These are phyloP conservation scores for Barnettozyma siamensis DNA, from an alignment of 805 yeast genomes.

Conservation along the genomic window DNA sequence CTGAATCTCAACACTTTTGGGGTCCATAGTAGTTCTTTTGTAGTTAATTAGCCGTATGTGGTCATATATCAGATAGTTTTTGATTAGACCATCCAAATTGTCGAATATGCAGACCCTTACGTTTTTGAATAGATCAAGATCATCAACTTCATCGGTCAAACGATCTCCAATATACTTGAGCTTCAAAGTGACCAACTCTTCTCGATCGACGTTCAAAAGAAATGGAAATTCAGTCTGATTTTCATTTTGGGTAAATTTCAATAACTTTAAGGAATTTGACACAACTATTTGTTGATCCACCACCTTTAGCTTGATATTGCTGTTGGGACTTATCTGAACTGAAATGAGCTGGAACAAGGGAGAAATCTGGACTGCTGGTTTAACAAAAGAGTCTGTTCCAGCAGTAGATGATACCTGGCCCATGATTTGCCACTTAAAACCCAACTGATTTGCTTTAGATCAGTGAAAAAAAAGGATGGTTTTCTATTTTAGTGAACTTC, in stretches of 20 bases:
- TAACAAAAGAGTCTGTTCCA: not conserved
- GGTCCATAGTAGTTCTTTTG: slow-evolving; percentile 5
- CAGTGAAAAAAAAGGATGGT: no score
- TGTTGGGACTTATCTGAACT: not conserved
- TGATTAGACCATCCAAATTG: not conserved
- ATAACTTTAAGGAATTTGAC: not conserved
- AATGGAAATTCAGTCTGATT: slow-evolving; percentile 8
- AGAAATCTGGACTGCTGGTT: not conserved
- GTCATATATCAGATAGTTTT: not conserved
- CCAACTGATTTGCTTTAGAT: no score
- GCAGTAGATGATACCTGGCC: not conserved
- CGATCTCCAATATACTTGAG: slow-evolving; percentile 1
- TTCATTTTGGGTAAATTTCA: slow-evolving; percentile 11
- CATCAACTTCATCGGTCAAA: not conserved
- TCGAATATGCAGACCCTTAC: not conserved
- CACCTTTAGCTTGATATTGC: not conserved
- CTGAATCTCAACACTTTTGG: not conserved
- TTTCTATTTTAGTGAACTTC: not conserved
- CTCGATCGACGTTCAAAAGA: slow-evolving; percentile 2
- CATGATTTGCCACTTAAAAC: not conserved
- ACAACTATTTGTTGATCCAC: not conserved
- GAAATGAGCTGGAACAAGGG: not conserved
- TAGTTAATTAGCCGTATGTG: not conserved
- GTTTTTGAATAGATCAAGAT: not conserved
- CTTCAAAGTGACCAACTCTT: slow-evolving; percentile 1